Evolutionary conservation across 306 rosid genomes (phyloP).

Genomic region (Medicago lupulina): DNA sequence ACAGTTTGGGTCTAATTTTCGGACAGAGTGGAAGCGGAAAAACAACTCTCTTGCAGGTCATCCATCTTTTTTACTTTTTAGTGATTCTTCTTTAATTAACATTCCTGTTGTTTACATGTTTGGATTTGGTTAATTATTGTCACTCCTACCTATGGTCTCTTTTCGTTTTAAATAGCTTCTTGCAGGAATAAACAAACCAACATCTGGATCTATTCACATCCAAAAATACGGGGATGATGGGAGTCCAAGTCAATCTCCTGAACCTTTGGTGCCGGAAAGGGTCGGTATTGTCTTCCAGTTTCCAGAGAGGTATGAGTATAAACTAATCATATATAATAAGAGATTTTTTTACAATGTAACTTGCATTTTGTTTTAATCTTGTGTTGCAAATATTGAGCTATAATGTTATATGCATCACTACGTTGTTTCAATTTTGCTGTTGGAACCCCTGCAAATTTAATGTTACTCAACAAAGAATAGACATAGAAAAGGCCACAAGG

Average conservation of each 20-base stretch:
- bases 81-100: conserved; percentile 9
- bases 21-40: conserved; percentile 96
- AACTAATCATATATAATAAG: conserved; percentile 22
- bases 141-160: not conserved
- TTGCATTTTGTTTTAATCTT: conserved; percentile 24
- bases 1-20: conserved; percentile 87
- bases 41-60: conserved; percentile 90
- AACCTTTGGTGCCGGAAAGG: conserved; percentile 70
- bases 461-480: conserved; percentile 9
- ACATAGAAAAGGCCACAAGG: conserved; percentile 7
- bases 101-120: conserved; percentile 14
- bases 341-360: conserved; percentile 12
- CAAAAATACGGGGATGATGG: conserved; percentile 79
- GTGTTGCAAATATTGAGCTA: conserved; percentile 23
- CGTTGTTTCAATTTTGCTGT: not conserved
- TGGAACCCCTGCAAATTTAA: conserved; percentile 11
- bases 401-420: not conserved
- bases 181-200: conserved; percentile 88
- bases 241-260: conserved; percentile 59
- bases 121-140: conserved; percentile 27
- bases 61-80: conserved; percentile 2
- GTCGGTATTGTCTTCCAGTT: conserved; percentile 96
- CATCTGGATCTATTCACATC: conserved; percentile 77
- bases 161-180: conserved; percentile 62
- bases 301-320: conserved; percentile 80